Evolutionary conservation across 169 alveolate genomes (phyloP), one percentile per base, ranked within the genome.

Genomic region (Plasmodium sp.): DNA sequence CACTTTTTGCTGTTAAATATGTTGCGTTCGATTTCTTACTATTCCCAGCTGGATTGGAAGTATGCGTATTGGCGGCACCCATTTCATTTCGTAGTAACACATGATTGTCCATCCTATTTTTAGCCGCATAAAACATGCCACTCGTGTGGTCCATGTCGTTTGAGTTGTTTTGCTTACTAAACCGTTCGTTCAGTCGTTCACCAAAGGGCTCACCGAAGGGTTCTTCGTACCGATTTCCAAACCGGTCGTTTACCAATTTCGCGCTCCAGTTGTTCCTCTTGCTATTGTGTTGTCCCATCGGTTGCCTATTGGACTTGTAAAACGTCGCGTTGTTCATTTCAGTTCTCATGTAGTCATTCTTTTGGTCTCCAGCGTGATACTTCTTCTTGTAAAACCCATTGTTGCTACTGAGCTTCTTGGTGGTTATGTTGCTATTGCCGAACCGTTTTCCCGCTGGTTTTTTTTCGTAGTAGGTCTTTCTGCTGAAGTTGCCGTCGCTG

Each of bases 161-260:
- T 22, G 92, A 84, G 41, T 84, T 67, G 54, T 22, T 84, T 84
- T 81, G 10, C 54, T 71, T 84, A 84, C 75, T 58, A 84, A 36
- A 84, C 14, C 56, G 71, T 48, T 84, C 92, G 34, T 84, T 67
- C 14, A 22, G 77, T 22, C 39, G 34, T 62, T 62, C 75, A n/a
- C 75, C 34, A 62, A 62, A 62, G 31, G 75, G 77, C 39, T 67
- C 77, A 67, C 39, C n/a, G 39, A 67, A 67, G 39, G 77, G 33
- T 67, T 67, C 77, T 22, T 31, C 77, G 39, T 67, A 67, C 39
- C 77, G 77, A 31, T 67, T 67, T 18, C 77, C 77, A 67, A 27
- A 67, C 39, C 77, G 77, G 12, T 67, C 43, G 77, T 22, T 67
- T 84, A 84, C 22, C 75, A 67, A 71, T 67, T 67, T 84, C 18